Percentiles rank a stretch among this genome's conserved stretches.
Evolutionary conservation across 306 rosid genomes (phyloP).

Genomic region (Castanea sativa): DNA sequence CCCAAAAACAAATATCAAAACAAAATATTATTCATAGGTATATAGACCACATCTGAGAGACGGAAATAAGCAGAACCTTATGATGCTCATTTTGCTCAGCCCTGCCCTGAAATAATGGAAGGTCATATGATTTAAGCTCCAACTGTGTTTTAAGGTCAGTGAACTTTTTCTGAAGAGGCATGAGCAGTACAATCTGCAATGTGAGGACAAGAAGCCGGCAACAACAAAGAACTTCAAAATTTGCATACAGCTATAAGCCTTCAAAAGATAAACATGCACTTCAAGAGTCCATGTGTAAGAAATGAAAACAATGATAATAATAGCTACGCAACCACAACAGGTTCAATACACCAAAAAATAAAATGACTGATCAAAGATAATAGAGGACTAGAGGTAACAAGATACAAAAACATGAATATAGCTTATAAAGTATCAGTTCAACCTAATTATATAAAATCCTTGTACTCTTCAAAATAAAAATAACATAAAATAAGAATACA

Average conservation of each 20-base stretch:
- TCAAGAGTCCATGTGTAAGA: neutral
- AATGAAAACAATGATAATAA: neutral
- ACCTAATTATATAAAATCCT: neutral
- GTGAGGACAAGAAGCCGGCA: slow-evolving; percentile 25
- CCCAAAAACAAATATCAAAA: slow-evolving; percentile 1
- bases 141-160: slow-evolving; percentile 64
- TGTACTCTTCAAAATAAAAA: neutral
- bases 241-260: neutral
- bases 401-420: neutral
- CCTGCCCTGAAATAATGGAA: slow-evolving; percentile 78
- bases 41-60: slow-evolving; percentile 1
- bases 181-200: slow-evolving; percentile 67
- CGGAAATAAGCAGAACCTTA: slow-evolving; percentile 56
- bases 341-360: neutral
- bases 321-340: neutral
- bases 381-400: neutral
- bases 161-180: slow-evolving; percentile 78
- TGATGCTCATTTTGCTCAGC: slow-evolving; percentile 96
- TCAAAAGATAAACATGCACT: neutral
- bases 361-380: neutral
- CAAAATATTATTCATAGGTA: neutral
- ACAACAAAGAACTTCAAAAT: neutral
- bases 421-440: neutral
- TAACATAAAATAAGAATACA: neutral
- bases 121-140: slow-evolving; percentile 81